Base-by-base conservation (phyloP, 2,329 filamentous ascomycete species). In the Grosmannia penicillata region DNA sequence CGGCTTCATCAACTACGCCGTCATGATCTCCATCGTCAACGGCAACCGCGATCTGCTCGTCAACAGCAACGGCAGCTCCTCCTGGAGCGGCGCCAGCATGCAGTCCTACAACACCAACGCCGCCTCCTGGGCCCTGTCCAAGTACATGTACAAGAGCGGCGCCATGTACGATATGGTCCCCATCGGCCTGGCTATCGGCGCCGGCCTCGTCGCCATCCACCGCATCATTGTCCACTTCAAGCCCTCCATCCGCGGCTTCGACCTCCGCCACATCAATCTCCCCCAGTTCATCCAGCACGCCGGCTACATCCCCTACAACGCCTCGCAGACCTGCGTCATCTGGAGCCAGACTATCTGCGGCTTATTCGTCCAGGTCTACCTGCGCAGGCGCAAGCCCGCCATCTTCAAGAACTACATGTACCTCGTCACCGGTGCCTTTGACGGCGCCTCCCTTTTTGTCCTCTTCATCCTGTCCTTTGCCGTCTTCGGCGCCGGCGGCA, bases 401-500 rank as follows among this genome's bases (percentile, higher is more conserved):
- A 56, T 70, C 36, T 72, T 70, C 56, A 65, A 57, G 48, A 62
- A 72, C 42, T 72, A 70, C 47, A 63, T 60, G 15, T 72, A 72
- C 49, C 49, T 72, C 8, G 51, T 72, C 2, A 63, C 65, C 0
- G 67, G 61, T n/a, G 67, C 66, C 0, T 65, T 66, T 14, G 69
- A 72, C 42, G 69, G 68, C 9, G 69, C 60, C 8, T 61, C 57
- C 41, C 55, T 70, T 4, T 52, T 56, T 1, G 62, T 60, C 0
- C 53, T 72, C 3, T 72, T 72, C 37, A 63, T 72, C 29, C 52
- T 72, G 11, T 70, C 67, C 0, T 72, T 72, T 51, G 66, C 68
- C 1, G 68, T 72, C 0, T 70, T 72, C 38, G 69, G 68, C 0
- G 66, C 65, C 3, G 64, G 65, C 3, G 44, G 45, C 30, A 18